Evolutionary conservation across 441 rosid species (phyloP).

Genomic region (Croton setiger): DNA sequence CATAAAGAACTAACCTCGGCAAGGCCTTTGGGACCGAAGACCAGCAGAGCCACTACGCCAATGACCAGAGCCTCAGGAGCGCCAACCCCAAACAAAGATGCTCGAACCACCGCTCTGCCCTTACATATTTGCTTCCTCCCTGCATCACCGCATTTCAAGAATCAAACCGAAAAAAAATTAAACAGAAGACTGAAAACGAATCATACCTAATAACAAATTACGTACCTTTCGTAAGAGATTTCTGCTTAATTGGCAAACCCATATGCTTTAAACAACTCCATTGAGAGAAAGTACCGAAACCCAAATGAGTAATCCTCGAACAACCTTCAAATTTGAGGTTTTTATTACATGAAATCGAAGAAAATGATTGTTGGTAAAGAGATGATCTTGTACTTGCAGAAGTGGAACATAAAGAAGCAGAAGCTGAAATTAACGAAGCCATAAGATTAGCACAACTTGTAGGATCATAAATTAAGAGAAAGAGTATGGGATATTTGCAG

Average conservation of each 20-base stretch:
- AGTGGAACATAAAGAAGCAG: slow-evolving; percentile 29
- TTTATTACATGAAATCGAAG: slow-evolving; percentile 30
- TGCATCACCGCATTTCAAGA: slow-evolving; percentile 25
- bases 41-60: slow-evolving; percentile 95
- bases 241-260: slow-evolving; percentile 46
- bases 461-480: not conserved
- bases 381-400: slow-evolving; percentile 32
- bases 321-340: slow-evolving; percentile 26
- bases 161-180: not conserved
- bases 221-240: slow-evolving; percentile 38
- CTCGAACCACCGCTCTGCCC: slow-evolving; percentile 45
- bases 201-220: not conserved
- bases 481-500: not conserved
- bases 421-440: slow-evolving; percentile 44
- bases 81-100: slow-evolving; percentile 95
- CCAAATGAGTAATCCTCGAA: slow-evolving; percentile 35
- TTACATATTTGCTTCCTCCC: slow-evolving; percentile 46
- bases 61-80: slow-evolving; percentile 98
- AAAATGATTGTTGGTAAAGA: slow-evolving; percentile 19
- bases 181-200: not conserved
- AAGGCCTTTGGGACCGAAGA: slow-evolving; percentile 97
- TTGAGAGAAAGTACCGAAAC: slow-evolving; percentile 40
- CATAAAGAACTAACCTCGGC: slow-evolving; percentile 66
- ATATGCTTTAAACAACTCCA: slow-evolving; percentile 68
- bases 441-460: slow-evolving; percentile 20